Conservation (phyloP, 2,329 filamentous ascomycete genomes). For the Ophiostoma pallidulum region DNA sequence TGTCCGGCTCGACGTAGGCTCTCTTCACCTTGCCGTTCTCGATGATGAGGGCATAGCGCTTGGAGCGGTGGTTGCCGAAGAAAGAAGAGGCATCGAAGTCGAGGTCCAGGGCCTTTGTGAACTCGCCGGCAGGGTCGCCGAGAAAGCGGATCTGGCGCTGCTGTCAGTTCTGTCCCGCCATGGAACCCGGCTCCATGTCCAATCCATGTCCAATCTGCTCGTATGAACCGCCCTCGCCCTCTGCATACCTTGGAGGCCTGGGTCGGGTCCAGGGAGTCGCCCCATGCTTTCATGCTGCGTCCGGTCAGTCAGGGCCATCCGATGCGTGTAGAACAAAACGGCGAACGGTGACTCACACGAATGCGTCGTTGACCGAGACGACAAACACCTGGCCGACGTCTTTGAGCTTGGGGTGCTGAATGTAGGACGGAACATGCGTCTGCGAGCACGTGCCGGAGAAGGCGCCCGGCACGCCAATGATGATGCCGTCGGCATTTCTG, state of each 20-base stretch:
- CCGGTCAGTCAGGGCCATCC: background rate
- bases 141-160: slow-evolving; percentile 94
- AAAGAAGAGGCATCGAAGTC: slow-evolving; percentile 69
- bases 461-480: slow-evolving; percentile 77
- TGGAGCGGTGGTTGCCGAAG: slow-evolving; percentile 74
- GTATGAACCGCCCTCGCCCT: too few species aligned
- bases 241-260: slow-evolving; percentile 61
- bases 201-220: too few species aligned
- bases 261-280: slow-evolving; percentile 62
- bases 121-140: slow-evolving; percentile 67
- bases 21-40: slow-evolving; percentile 79
- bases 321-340: too few species aligned
- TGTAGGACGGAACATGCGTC: slow-evolving; percentile 75
- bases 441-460: slow-evolving; percentile 53
- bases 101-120: slow-evolving; percentile 76
- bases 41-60: slow-evolving; percentile 77
- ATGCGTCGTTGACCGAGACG: slow-evolving; percentile 86
- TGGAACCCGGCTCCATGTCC: too few species aligned
- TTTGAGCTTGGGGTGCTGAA: slow-evolving; percentile 68
- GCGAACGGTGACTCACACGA: slow-evolving; percentile 58
- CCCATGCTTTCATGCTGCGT: slow-evolving; percentile 81
- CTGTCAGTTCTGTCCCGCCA: too few species aligned
- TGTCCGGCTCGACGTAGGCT: slow-evolving; percentile 78
- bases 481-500: slow-evolving; percentile 59
- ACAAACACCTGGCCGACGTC: slow-evolving; percentile 79